phyloP scores from a whole-genome alignment of 768 basidiomycete genomes.

The Cyathus striatus region DNA sequence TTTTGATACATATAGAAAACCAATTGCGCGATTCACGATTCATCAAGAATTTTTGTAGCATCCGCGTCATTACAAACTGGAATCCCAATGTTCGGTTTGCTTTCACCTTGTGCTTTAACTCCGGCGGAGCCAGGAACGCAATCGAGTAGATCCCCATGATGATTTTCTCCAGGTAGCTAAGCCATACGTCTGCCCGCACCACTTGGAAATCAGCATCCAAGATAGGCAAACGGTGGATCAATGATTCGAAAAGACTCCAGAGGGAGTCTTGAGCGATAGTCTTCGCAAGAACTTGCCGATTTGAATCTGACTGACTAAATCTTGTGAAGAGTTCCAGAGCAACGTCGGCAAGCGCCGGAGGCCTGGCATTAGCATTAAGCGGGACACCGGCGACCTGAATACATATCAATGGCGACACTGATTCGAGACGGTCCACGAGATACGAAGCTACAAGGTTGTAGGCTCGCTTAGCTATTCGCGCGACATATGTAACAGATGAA shows the following conservation, averaged over 20 bases:
- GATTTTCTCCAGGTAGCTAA: conserved; percentile 75
- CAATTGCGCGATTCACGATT: conserved; percentile 46
- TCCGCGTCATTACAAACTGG: conserved; percentile 62
- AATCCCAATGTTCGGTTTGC: conserved; percentile 62
- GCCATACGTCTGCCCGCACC: conserved; percentile 58
- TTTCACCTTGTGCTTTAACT: conserved; percentile 68
- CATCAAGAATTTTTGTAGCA: conserved; percentile 61
- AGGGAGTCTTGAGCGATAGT: conserved; percentile 55
- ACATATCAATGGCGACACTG: conserved; percentile 54
- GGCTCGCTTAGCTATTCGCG: conserved; percentile 48
- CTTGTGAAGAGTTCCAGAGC: conserved; percentile 87
- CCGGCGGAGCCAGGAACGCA: conserved; percentile 75
- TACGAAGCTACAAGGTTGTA: conserved; percentile 72
- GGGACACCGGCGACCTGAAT: conserved; percentile 49
- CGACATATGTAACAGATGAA: conserved; percentile 33
- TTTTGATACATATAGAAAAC: conserved; percentile 52
- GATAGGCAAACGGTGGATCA: conserved; percentile 84
- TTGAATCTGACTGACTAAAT: conserved; percentile 69
- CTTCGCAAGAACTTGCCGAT: conserved; percentile 66
- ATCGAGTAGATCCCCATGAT: conserved; percentile 84
- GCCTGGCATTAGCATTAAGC: conserved; percentile 35
- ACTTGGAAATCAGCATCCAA: conserved; percentile 70
- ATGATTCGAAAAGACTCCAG: conserved; percentile 57
- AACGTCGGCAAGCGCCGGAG: conserved; percentile 60
- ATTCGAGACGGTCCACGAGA: conserved; percentile 65